These are phyloP conservation scores for Elaphomyces granulatus DNA, from an alignment of 495 filamentous ascomycete species.

Conservation along the genomic window DNA sequence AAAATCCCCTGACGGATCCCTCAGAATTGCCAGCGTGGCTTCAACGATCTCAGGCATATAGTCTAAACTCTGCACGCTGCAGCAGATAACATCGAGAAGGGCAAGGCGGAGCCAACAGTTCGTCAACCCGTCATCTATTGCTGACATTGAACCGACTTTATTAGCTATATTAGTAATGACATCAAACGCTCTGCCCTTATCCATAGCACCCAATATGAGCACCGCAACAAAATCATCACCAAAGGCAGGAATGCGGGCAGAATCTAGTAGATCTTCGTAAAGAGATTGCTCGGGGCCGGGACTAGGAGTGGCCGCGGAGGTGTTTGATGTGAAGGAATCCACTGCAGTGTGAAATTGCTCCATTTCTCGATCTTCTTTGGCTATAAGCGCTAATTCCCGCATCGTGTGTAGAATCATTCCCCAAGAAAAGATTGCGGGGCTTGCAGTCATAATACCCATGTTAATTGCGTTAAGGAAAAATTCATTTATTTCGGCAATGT, in stretches of 20 bases:
- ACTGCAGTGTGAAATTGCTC: conserved; percentile 48
- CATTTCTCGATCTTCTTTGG: conserved; percentile 45
- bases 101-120: conserved; percentile 35
- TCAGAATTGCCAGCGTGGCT: conserved; percentile 45
- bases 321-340: conserved; percentile 34
- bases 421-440: conserved; percentile 64
- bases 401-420: conserved; percentile 56
- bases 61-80: conserved; percentile 39
- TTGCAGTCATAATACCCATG: conserved; percentile 34
- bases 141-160: conserved; percentile 22
- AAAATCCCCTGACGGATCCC: conserved; percentile 16
- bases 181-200: conserved; percentile 44
- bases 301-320: conserved; percentile 14
- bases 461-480: conserved; percentile 37
- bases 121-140: conserved; percentile 27
- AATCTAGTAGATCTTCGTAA: conserved; percentile 39
- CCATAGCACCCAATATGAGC: conserved; percentile 38
- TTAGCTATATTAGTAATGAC: conserved; percentile 43
- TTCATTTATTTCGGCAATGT: conserved; percentile 50
- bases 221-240: conserved; percentile 34
- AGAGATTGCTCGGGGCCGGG: conserved; percentile 25
- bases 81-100: conserved; percentile 52
- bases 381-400: conserved; percentile 40
- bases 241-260: conserved; percentile 22
- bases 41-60: conserved; percentile 54